phyloP scores from a whole-genome alignment of 2,329 filamentous ascomycete genomes.

The Chaetomium globosum region DNA sequence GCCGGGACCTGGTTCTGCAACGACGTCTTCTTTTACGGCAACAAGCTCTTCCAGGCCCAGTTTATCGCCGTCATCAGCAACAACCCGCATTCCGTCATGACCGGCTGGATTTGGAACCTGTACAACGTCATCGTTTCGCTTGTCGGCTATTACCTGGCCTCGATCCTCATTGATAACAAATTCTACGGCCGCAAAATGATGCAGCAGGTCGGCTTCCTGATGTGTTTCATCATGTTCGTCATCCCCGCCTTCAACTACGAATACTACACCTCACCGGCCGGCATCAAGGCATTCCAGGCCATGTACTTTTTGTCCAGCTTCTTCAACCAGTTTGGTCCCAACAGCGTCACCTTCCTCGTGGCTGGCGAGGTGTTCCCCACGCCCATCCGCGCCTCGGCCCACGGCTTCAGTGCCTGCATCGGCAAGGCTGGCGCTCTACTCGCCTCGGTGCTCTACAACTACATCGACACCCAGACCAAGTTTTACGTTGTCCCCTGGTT shows the following conservation, averaged over 20 bases:
- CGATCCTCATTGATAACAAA: constrained; percentile 91
- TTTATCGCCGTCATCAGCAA: constrained; percentile 84
- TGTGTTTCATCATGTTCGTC: constrained; percentile 91
- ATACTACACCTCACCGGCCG: constrained; percentile 72
- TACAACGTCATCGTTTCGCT: constrained; percentile 87
- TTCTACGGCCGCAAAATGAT: constrained; percentile 94
- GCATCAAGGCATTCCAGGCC: constrained; percentile 88
- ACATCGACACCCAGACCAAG: constrained; percentile 80
- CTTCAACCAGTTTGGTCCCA: constrained; percentile 99
- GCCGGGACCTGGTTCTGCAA: constrained; percentile 92
- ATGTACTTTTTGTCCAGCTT: constrained; percentile 99
- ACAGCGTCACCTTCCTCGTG: constrained; percentile 93
- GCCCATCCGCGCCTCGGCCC: constrained; percentile 86
- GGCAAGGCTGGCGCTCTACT: constrained; percentile 88
- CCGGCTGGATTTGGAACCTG: constrained; percentile 88
- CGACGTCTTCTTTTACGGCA: constrained; percentile 98
- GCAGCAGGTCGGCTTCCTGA: constrained; percentile 91
- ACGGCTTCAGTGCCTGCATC: constrained; percentile 89
- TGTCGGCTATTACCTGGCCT: constrained; percentile 85
- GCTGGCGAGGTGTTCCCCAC: constrained; percentile 97
- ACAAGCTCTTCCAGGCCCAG: constrained; percentile 93
- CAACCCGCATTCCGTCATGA: constrained; percentile 72
- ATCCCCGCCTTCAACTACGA: constrained; percentile 85
- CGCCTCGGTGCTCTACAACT: constrained; percentile 90
- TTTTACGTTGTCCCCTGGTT: constrained; percentile 97